Base-by-base conservation (phyloP, 169 alveolate genomes). In the Neospora caninum region DNA sequence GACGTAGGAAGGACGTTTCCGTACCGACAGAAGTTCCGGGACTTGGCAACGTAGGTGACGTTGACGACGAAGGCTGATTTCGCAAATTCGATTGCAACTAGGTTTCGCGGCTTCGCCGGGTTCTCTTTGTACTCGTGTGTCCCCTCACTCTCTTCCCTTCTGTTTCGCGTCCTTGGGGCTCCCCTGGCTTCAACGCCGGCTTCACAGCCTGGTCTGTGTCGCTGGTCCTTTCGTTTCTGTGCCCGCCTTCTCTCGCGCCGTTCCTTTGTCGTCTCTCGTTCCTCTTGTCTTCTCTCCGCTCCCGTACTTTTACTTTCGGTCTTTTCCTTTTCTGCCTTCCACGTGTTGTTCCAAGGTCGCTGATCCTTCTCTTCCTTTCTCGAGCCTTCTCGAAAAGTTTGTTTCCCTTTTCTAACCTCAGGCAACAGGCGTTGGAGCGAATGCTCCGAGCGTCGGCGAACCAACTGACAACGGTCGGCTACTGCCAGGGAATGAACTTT, bases 401-500 rank as follows among this genome's bases (percentile, higher is more conserved):
- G 16, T 69, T 18, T 6, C 38, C 18, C 38, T 34, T 18, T 6
- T 18, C 34, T 69, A 6, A 31, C 22, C 82, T 69, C 94, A 91
- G 94, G 64, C 94, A 91, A 93, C n/a, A 91, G 38, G n/a, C 88
- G 27, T 36, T 91, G 78, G 78, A 58, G 78, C 43, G 83, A 36
- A 29, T 91, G 0, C 83, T 91, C 25, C 92, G 94, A 0, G 94
- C 94, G 45, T 16, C 82, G n/a, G 91, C 94, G 88, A 91, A 91
- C 78, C 67, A 70, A 10, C n/a, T 69, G 39, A 43, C 94, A 34
- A 42, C 80, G 20, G 88, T 91, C 34, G 88, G 91, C 38, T 91
- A 91, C 54, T 91, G 94, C 94, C 94, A 91, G 34, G 94, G 94
- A n/a, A 91, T 91, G 94, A 91, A 91, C 58, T 91, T 91, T 29